phyloP scores from a whole-genome alignment of 1,139 yeast genomes.

The Kodamaea suecica region DNA sequence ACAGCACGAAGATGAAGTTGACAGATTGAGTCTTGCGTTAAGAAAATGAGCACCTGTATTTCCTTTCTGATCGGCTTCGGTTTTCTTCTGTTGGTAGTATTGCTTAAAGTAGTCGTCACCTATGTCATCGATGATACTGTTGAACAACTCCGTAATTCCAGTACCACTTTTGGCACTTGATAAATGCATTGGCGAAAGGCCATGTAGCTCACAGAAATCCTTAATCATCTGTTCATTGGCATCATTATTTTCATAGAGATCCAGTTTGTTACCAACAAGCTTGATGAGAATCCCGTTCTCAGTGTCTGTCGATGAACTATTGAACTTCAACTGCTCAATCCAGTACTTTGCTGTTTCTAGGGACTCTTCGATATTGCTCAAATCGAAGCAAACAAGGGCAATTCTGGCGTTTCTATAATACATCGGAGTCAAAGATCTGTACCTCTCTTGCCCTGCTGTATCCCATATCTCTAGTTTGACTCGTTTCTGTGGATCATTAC shows the following conservation, averaged over 20 bases:
- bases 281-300: constrained; percentile 16
- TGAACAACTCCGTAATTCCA: constrained; percentile 44
- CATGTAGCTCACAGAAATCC: constrained; percentile 9
- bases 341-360: constrained; percentile 43
- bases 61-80: not conserved
- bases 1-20: constrained; percentile 5
- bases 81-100: constrained; percentile 2
- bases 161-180: constrained; percentile 50
- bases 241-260: constrained; percentile 8
- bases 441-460: constrained; percentile 51
- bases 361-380: constrained; percentile 31
- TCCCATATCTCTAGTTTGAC: constrained; percentile 50
- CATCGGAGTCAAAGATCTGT: constrained; percentile 48
- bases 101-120: constrained; percentile 25
- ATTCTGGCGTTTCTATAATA: constrained; percentile 43
- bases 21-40: constrained; percentile 1
- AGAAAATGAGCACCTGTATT: constrained; percentile 8
- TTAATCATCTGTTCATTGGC: constrained; percentile 7
- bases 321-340: constrained; percentile 40
- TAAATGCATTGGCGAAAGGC: constrained; percentile 7
- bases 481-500: constrained; percentile 28
- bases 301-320: constrained; percentile 16
- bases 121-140: constrained; percentile 41
- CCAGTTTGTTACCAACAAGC: constrained; percentile 17
- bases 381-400: constrained; percentile 37